Percentiles rank a stretch among this genome's conserved stretches.
Evolutionary conservation across 441 rosid genomes (phyloP).

Genomic region (Macaranga tanarius): DNA sequence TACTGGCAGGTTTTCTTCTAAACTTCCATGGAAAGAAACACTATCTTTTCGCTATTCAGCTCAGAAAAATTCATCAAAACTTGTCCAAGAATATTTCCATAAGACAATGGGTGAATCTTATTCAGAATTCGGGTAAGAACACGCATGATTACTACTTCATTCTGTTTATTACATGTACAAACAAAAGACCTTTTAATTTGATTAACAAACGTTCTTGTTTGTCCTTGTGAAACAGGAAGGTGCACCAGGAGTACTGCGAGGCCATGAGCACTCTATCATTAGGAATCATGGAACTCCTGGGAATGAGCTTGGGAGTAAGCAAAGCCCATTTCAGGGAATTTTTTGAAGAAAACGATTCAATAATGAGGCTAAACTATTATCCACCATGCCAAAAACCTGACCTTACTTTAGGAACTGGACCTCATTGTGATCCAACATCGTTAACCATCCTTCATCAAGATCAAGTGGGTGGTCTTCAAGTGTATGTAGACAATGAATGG

Average conservation of each 20-base stretch:
- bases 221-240: constrained; percentile 39
- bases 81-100: constrained; percentile 54
- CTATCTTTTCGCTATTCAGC: constrained; percentile 72
- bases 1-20: constrained; percentile 84
- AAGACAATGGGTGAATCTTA: constrained; percentile 68
- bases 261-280: constrained; percentile 80
- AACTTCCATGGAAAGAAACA: constrained; percentile 98
- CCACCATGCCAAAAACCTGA: constrained; percentile 97
- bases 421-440: constrained; percentile 98
- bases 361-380: constrained; percentile 94
- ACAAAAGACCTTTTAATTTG: not conserved
- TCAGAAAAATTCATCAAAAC: constrained; percentile 35
- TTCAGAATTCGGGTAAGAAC: constrained; percentile 61
- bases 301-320: constrained; percentile 65
- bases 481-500: constrained; percentile 82
- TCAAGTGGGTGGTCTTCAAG: constrained; percentile 91
- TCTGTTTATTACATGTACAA: not conserved
- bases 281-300: constrained; percentile 91
- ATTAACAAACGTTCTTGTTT: no score
- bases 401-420: constrained; percentile 91
- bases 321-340: constrained; percentile 53
- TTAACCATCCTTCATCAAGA: constrained; percentile 97
- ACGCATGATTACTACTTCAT: not conserved
- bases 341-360: constrained; percentile 84
- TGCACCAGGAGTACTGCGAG: constrained; percentile 77